Evolutionary conservation across 106 monocot genomes (phyloP).

Genomic region (Posidonia australis): DNA sequence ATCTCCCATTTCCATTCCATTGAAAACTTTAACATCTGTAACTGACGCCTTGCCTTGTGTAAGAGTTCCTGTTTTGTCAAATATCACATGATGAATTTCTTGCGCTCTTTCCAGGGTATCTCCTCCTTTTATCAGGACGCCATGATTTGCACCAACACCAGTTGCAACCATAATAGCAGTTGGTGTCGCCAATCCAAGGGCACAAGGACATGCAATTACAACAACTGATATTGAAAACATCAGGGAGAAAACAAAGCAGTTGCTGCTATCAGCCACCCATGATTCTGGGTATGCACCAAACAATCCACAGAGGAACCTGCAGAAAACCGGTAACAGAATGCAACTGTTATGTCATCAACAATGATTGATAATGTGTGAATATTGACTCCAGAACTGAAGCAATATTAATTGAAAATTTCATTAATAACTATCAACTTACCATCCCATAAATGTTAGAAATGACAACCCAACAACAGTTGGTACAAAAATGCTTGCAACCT

Average conservation of each 20-base stretch:
- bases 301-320: conserved; percentile 34
- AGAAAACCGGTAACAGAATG: not conserved
- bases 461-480: conserved; percentile 70
- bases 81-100: conserved; percentile 66
- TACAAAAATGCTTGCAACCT: conserved; percentile 80
- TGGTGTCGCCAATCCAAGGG: conserved; percentile 88
- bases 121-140: conserved; percentile 92
- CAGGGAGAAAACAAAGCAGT: conserved; percentile 78
- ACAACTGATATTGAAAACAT: conserved; percentile 95
- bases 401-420: not conserved
- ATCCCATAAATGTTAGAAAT: conserved; percentile 67
- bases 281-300: conserved; percentile 54
- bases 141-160: conserved; percentile 93
- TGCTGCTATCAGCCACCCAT: conserved; percentile 86
- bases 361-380: too few relatives aligned
- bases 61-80: conserved; percentile 91
- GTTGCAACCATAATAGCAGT: conserved; percentile 99
- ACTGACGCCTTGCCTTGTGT: conserved; percentile 67
- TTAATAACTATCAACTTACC: conserved; percentile 27
- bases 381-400: not conserved
- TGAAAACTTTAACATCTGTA: conserved; percentile 53
- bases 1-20: conserved; percentile 36
- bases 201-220: conserved; percentile 94
- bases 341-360: not conserved
- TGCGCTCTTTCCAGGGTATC: conserved; percentile 89